Percentiles rank a stretch among this genome's conserved stretches.
These are phyloP conservation scores for Phytophthora tentaculata DNA, from an alignment of 352 stramenopile species.

Conservation along the genomic window DNA sequence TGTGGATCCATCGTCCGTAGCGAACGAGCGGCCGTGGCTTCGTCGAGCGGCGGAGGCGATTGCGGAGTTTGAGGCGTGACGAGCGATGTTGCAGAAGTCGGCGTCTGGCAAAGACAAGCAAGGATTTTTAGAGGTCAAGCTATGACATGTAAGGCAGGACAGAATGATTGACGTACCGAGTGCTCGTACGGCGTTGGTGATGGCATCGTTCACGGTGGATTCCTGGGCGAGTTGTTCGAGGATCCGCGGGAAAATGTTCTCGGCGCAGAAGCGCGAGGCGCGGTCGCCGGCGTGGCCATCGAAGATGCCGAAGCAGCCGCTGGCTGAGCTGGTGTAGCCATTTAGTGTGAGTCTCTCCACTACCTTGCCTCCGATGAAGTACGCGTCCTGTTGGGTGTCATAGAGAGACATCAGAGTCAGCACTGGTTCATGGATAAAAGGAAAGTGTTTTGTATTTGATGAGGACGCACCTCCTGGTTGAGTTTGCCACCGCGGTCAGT, in stretches of 20 bases:
- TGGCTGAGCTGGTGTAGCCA: conserved; percentile 62
- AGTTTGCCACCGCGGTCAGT: conserved; percentile 76
- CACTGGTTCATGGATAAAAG: neutral
- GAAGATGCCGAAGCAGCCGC: conserved; percentile 85
- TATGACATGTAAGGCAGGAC: too few species aligned
- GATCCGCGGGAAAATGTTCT: conserved; percentile 77
- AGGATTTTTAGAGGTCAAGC: conserved; percentile 6
- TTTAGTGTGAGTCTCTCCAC: conserved; percentile 77
- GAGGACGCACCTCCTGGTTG: conserved; percentile 68
- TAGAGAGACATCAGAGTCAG: conserved; percentile 4
- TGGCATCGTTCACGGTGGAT: conserved; percentile 55
- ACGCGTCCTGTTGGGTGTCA: conserved; percentile 63
- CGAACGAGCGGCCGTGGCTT: conserved; percentile 48
- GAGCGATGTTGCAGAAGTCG: conserved; percentile 72
- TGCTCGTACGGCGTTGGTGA: conserved; percentile 60
- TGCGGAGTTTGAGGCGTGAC: conserved; percentile 43
- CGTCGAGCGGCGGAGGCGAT: conserved; percentile 27
- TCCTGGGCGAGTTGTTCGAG: conserved; percentile 45
- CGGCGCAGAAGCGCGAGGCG: conserved; percentile 78
- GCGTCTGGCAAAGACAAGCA: conserved; percentile 41
- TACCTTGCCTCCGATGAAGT: conserved; percentile 76
- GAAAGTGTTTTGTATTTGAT: neutral
- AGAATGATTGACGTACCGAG: conserved; percentile 69
- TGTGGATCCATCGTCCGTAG: conserved; percentile 82
- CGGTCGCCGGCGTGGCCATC: conserved; percentile 84